Conservation (phyloP, 305 asterid species). For the Rubia occidens region DNA sequence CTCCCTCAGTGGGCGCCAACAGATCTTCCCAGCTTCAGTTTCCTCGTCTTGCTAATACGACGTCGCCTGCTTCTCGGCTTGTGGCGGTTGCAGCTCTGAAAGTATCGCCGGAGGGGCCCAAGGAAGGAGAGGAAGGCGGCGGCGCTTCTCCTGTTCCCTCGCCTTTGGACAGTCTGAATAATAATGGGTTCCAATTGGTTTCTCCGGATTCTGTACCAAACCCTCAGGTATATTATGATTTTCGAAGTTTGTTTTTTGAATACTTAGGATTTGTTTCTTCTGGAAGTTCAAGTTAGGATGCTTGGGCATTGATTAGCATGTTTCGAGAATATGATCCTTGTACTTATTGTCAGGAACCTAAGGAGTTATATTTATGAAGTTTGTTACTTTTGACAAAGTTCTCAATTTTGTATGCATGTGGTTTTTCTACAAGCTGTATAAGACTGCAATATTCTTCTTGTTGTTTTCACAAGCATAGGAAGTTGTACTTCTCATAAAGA, state of each 20-base stretch:
- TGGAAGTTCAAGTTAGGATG: not conserved
- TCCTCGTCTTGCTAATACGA: constrained; percentile 16
- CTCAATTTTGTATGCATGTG: not conserved
- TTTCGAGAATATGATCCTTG: not conserved
- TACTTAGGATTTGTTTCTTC: not conserved
- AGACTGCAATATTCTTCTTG: no score
- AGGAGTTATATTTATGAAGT: not conserved
- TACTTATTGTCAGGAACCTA: not conserved
- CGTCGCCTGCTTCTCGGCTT: constrained; percentile 27
- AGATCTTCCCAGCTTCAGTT: constrained; percentile 22
- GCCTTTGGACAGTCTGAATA: constrained; percentile 23
- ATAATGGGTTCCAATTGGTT: constrained; percentile 29
- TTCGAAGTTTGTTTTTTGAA: not conserved
- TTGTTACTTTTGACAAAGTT: not conserved
- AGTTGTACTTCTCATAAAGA: not conserved
- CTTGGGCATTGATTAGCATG: not conserved
- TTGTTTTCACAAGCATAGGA: not conserved
- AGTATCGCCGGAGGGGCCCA: constrained; percentile 23
- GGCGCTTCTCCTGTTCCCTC: constrained; percentile 4
- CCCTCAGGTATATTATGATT: constrained; percentile 35
- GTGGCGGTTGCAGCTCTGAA: constrained; percentile 29
- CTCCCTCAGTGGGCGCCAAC: constrained; percentile 1
- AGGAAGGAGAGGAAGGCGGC: constrained; percentile 34
- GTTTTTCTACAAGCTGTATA: not conserved
- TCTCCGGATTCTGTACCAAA: constrained; percentile 29